Conservation (phyloP, 208 protist species). For the Leishmania amazonensis region DNA sequence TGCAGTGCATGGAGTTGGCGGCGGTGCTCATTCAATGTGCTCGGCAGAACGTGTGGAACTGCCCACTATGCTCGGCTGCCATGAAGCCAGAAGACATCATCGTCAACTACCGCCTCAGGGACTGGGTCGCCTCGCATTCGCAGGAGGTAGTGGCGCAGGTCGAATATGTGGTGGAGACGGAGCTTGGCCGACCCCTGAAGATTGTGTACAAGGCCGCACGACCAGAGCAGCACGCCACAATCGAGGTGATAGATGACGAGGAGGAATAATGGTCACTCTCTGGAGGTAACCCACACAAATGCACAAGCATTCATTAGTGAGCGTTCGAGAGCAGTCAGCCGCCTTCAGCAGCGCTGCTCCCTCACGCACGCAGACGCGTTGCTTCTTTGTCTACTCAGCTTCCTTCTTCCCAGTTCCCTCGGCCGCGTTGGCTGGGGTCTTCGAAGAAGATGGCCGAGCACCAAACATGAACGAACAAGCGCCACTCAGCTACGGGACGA, state of each 20-base stretch:
- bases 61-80: slow-evolving; percentile 68
- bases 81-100: slow-evolving; percentile 59
- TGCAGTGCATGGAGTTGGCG: slow-evolving; percentile 83
- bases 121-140: slow-evolving; percentile 65
- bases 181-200: slow-evolving; percentile 13
- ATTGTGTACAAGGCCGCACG: background rate
- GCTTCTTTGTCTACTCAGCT: background rate
- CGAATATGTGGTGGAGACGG: slow-evolving; percentile 67
- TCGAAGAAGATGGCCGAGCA: background rate
- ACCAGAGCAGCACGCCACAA: background rate
- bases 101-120: slow-evolving; percentile 76
- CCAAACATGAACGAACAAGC: background rate
- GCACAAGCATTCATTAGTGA: background rate
- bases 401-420: background rate
- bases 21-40: slow-evolving; percentile 61
- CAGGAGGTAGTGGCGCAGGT: slow-evolving; percentile 29
- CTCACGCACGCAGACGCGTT: background rate
- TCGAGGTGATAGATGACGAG: slow-evolving; percentile 31
- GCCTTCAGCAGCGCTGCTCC: background rate
- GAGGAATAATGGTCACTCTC: background rate
- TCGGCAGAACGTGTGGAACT: slow-evolving; percentile 87
- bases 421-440: background rate
- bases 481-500: background rate
- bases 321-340: background rate
- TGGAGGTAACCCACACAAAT: background rate